Conservation (phyloP, 164 flowering plant genomes). For the Hamamelis virginiana region DNA sequence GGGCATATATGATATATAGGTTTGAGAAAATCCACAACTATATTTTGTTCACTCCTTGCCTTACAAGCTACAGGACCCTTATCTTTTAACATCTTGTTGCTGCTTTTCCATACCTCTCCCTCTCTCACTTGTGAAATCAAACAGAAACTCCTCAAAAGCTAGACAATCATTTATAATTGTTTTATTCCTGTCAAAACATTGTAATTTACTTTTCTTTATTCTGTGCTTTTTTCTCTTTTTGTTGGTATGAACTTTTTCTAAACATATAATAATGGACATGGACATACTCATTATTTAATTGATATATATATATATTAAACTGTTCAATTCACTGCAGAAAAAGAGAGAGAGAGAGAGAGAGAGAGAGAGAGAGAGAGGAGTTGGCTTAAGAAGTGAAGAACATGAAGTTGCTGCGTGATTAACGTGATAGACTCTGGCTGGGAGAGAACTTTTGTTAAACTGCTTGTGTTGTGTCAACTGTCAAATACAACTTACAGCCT, state of each 20-base stretch:
- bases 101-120: slow-evolving; percentile 8
- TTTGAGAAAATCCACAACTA: no score
- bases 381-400: slow-evolving; percentile 4
- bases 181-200: no score
- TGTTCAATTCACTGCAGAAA: no score
- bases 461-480: slow-evolving; percentile 19
- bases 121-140: not conserved
- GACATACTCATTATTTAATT: not conserved
- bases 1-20: no score
- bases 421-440: slow-evolving; percentile 18
- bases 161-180: not conserved
- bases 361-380: no score
- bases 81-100: slow-evolving; percentile 1
- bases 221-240: not conserved
- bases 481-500: slow-evolving; percentile 14
- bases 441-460: slow-evolving; percentile 2
- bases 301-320: no score
- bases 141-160: not conserved
- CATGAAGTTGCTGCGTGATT: slow-evolving; percentile 24
- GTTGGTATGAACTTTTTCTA: not conserved
- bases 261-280: not conserved
- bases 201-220: not conserved
- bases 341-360: not conserved
- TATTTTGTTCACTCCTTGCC: no score
- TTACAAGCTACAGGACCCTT: not conserved